phyloP scores from a whole-genome alignment of 1,284 basidiomycete species.

The Hypsizygus ulmarius region DNA sequence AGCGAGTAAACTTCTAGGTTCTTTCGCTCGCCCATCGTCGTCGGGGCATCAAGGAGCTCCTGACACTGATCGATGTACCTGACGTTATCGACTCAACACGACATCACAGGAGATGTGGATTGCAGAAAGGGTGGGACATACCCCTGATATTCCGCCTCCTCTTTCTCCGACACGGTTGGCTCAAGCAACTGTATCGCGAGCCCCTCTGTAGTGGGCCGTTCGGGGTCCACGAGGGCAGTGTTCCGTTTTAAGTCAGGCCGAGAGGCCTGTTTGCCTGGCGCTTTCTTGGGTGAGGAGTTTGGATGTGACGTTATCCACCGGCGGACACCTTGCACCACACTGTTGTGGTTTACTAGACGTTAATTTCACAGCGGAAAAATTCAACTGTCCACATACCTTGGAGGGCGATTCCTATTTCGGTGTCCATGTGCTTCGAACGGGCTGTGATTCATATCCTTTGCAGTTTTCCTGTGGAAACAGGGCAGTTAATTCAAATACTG shows the following conservation, averaged over 20 bases:
- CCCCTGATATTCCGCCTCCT: constrained; percentile 80
- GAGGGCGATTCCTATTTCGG: constrained; percentile 36
- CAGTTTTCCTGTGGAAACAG: constrained; percentile 53
- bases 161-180: constrained; percentile 63
- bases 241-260: constrained; percentile 31
- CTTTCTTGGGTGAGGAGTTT: constrained; percentile 38
- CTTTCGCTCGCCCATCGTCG: constrained; percentile 47
- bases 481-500: neutral
- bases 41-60: constrained; percentile 57
- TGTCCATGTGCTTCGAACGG: constrained; percentile 66
- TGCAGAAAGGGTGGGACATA: constrained; percentile 29
- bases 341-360: constrained; percentile 24
- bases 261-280: constrained; percentile 33
- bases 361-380: neutral
- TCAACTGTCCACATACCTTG: constrained; percentile 33
- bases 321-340: constrained; percentile 71
- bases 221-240: constrained; percentile 30
- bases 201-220: constrained; percentile 60
- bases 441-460: constrained; percentile 63
- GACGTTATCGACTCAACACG: neutral
- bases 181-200: constrained; percentile 63
- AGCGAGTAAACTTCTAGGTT: constrained; percentile 55
- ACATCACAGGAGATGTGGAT: neutral
- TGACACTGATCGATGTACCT: constrained; percentile 75
- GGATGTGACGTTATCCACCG: constrained; percentile 64